Evolutionary conservation across 164 flowering plant species (phyloP), one percentile per base, ranked within the genome.

Genomic region (Santalum album): DNA sequence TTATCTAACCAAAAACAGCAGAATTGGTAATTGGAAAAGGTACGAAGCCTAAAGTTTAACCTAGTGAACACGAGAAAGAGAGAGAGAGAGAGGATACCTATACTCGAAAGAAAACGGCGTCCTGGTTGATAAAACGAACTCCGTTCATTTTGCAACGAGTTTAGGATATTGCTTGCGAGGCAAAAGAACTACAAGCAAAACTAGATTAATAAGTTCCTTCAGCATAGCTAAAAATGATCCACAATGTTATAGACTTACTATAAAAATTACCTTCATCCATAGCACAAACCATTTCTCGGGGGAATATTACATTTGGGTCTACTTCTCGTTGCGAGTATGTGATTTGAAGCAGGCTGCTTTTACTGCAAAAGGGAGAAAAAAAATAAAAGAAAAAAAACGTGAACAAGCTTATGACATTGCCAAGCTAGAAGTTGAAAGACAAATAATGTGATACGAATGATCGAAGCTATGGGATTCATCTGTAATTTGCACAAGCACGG

Each of bases 281-380:
- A 53, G 65, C 71, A 75, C 77, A 76, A 68, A 72, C 81, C 51
- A 80, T 78, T 48, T 61, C 68, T 11, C 36, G 77, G 12, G 73
- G 75, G 40, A 90, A 85, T 38, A 85, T 71, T 27, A n/a, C 23
- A 38, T 66, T 62, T 19, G 86, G 84, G 54, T 80, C 72, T 52
- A 73, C 14, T n/a, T 61, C 59, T 51, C 77, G 70, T 74, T 70
- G 76, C 58, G 76, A 57, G 23, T 71, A 50, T 51, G 83, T 53
- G 54, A 38, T 64, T 50, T 38, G 48, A 44, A 72, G 72, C 66
- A 82, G 18, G 40, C 48, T 35, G 58, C 58, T 71, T 75, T 76
- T 78, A 69, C 96, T 90, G 79, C 72, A 70, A 29, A 56, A 58
- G 51, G 49, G 12, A 62, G 40, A 12, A 15, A n/a, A n/a, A n/a